Conservation (phyloP, 768 basidiomycete genomes). For the Tylopilus cervinicoccineus region DNA sequence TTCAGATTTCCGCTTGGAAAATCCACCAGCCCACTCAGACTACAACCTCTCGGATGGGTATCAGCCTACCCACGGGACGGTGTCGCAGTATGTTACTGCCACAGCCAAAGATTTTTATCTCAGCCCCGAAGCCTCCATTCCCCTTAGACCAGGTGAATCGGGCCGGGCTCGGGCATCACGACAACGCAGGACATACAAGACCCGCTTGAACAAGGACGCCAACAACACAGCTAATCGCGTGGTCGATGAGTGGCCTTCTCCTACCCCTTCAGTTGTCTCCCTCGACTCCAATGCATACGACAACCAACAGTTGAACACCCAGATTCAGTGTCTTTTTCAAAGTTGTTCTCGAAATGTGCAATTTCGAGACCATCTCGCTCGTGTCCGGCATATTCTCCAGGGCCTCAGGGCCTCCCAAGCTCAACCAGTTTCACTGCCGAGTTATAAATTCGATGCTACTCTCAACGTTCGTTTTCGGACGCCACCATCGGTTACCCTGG, state of each 20-base stretch:
- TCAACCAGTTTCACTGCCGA: no score
- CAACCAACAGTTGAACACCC: not conserved
- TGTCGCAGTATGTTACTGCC: not conserved
- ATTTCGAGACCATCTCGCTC: not conserved
- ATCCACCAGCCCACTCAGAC: constrained; percentile 5
- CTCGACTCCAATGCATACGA: not conserved
- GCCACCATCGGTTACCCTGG: not conserved
- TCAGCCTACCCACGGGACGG: not conserved
- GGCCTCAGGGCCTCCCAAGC: not conserved
- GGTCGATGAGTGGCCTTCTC: not conserved
- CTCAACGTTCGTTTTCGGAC: not conserved
- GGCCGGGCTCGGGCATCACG: not conserved
- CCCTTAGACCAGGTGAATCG: not conserved
- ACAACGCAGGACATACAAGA: not conserved
- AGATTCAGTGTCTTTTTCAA: not conserved
- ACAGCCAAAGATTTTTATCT: not conserved
- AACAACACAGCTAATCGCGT: not conserved
- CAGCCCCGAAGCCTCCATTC: not conserved
- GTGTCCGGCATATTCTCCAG: not conserved
- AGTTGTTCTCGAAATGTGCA: not conserved
- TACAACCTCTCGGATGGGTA: not conserved
- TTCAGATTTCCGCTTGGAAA: not conserved
- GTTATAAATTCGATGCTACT: not conserved
- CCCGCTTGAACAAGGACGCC: not conserved
- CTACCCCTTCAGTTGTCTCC: not conserved